phyloP scores from a whole-genome alignment of 306 rosid genomes.

The Malus orientalis region DNA sequence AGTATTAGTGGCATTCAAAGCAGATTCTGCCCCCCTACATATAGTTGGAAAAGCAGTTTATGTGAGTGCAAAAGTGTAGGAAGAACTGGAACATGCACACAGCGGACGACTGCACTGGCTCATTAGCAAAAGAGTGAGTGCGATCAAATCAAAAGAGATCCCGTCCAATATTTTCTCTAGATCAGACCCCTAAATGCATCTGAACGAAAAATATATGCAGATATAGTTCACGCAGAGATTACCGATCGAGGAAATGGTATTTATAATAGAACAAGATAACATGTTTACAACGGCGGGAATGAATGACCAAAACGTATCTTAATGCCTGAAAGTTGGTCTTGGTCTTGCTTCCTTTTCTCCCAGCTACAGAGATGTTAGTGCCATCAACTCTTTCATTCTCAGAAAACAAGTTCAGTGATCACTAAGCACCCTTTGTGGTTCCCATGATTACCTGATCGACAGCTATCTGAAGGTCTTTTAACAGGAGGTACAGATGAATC shows the following conservation, averaged over 20 bases:
- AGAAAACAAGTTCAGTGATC: constrained; percentile 15
- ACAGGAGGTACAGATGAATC: constrained; percentile 42
- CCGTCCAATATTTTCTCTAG: constrained; percentile 64
- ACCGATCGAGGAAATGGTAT: background rate
- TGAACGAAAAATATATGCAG: constrained; percentile 16
- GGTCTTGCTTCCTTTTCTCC: constrained; percentile 42
- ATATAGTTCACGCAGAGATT: background rate
- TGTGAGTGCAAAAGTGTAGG: background rate
- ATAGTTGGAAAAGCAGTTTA: constrained; percentile 4
- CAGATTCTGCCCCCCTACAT: constrained; percentile 72
- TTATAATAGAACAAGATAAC: background rate
- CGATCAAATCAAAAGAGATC: constrained; percentile 21
- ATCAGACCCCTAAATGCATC: constrained; percentile 67
- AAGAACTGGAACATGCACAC: background rate
- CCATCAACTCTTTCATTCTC: constrained; percentile 32
- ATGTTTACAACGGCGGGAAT: too few relatives aligned
- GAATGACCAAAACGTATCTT: background rate
- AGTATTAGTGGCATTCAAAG: constrained; percentile 46
- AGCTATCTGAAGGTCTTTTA: constrained; percentile 59
- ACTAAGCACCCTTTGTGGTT: constrained; percentile 7
- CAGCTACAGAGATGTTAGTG: constrained; percentile 23
- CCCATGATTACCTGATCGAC: constrained; percentile 47
- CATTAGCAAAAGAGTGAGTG: background rate
- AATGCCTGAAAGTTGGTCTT: constrained; percentile 3
- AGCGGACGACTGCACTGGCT: background rate